Base-by-base conservation (phyloP, 2,329 filamentous ascomycete genomes). In the Myriosclerotinia curreyana region DNA sequence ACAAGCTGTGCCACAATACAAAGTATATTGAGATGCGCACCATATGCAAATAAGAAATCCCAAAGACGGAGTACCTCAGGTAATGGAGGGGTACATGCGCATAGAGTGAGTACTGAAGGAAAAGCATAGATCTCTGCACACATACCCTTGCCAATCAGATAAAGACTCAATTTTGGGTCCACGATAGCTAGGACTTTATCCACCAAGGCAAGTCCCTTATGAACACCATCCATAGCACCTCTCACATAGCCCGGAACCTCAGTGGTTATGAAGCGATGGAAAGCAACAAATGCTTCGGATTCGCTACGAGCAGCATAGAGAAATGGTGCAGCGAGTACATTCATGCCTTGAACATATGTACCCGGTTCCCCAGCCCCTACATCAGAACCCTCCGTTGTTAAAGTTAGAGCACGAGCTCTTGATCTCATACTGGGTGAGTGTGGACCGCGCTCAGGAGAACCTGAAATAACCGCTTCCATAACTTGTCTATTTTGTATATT, bases 331-430 rank as follows among this genome's bases (percentile, higher is more conserved):
- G 93, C 94, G 20, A 99, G 84, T 49, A 99, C 95, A 75, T 99
- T 99, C 94, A 99, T 98, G 69, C 95, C 95, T 77, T 99, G 95
- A 2, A 99, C 94, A 72, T 99, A 99, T 49, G 91, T 93, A 40
- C 92, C 91, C 14, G 91, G 84, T 71, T 91, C 88, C 40, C 79
- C 78, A 3, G 79, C 80, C 64, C 83, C 83, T 8, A 80, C 79
- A 67, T 88, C 86, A 69, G 88, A 83, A 66, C 86, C 82, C 72
- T 88, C 86, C 0, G 83, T 87, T 1, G 84, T 88, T 62, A 88
- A 77, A 15, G 84, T 84, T 64, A 85, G 74, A 40, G 84, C 83
- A 44, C 83, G 80, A n/a, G 81, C 78, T 67, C 84, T 69, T 17
- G 75, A 72, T 67, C 79, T 79, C 67, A 77, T 68, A 20, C 67